A percentile compares a stretch with the other conserved stretches of the same genome.
These are phyloP conservation scores for Oldenlandia corymbosa DNA, from an alignment of 257 asterid species.

Conservation along the genomic window DNA sequence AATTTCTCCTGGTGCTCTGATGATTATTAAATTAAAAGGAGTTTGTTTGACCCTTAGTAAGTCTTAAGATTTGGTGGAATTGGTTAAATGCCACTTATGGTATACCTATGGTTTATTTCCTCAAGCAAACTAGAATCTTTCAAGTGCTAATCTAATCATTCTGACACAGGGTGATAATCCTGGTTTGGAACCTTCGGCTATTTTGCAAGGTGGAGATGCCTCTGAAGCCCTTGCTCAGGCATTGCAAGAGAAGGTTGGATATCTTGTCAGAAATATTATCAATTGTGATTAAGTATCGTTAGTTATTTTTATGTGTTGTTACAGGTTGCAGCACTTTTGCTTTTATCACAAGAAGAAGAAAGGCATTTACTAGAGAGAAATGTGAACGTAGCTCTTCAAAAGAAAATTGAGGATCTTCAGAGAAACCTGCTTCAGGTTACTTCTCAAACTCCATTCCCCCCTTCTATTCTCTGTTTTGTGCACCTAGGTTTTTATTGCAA, in stretches of 20 bases:
- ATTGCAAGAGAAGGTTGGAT: slow-evolving; percentile 82
- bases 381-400: slow-evolving; percentile 69
- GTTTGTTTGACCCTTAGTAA: not conserved
- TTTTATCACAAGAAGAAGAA: slow-evolving; percentile 91
- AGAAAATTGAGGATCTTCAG: slow-evolving; percentile 74
- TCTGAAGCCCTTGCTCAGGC: slow-evolving; percentile 75
- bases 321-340: slow-evolving; percentile 74
- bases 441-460: not conserved
- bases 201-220: slow-evolving; percentile 36
- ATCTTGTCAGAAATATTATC: slow-evolving; percentile 15
- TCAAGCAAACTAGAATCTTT: not conserved
- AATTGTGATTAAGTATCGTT: slow-evolving; percentile 10
- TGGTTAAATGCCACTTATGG: not conserved
- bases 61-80: not conserved
- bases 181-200: slow-evolving; percentile 26
- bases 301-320: slow-evolving; percentile 15
- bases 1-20: not conserved
- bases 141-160: slow-evolving; percentile 15
- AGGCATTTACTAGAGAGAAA: slow-evolving; percentile 76
- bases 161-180: slow-evolving; percentile 41
- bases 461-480: not conserved
- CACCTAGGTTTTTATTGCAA: not conserved
- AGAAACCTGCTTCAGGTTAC: slow-evolving; percentile 81
- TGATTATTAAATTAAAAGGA: not conserved
- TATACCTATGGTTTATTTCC: not conserved